Base-by-base conservation (phyloP, 345 rosid genomes). In the Cardamine occulta region DNA sequence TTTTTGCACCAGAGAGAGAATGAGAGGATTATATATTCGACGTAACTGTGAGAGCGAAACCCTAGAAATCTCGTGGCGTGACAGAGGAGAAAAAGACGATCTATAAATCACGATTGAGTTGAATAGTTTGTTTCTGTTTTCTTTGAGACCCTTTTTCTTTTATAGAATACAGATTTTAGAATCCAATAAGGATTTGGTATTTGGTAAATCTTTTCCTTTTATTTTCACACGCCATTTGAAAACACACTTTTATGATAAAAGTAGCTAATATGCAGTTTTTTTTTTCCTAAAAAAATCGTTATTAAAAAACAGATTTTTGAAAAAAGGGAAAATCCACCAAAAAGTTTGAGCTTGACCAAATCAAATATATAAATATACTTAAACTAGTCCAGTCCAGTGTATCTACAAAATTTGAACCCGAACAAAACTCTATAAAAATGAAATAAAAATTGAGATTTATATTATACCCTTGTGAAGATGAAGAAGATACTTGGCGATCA, bases 61-160 rank as follows among this genome's bases (percentile, higher is more conserved):
- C 76, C 76, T 72, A 72, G 40, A 72, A 23, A 48, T 12, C 19
- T 39, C 8, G 59, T 35, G 28, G 51, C 19, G 39, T 17, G 47
- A 14, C 9, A 18, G 68, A 62, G 66, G 49, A 19, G 54, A 11
- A 28, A 55, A 47, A 45, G 17, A 45, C 56, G 17, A 57, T 57
- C 40, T 57, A 29, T 8, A n/a, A 11, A 29, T 4, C 7, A 58
- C 28, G 63, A 5, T 12, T 59, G 64, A 18, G 47, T 59, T 59
- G 34, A 8, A 56, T 3, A 56, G 29, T 59, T 59, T 35, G 45
- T 59, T 18, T 18, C 9, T 21, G 37, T 35, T 59, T 35, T 56
- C 61, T 15, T 29, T 56, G 19, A 56, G 39, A 15, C 39, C 2
- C 19, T 55, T 55, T 14, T 13, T 14, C 17, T 47, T 5, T 44